Evolutionary conservation across 2,329 filamentous ascomycete genomes (phyloP).

Genomic region (Fusarium sp.): DNA sequence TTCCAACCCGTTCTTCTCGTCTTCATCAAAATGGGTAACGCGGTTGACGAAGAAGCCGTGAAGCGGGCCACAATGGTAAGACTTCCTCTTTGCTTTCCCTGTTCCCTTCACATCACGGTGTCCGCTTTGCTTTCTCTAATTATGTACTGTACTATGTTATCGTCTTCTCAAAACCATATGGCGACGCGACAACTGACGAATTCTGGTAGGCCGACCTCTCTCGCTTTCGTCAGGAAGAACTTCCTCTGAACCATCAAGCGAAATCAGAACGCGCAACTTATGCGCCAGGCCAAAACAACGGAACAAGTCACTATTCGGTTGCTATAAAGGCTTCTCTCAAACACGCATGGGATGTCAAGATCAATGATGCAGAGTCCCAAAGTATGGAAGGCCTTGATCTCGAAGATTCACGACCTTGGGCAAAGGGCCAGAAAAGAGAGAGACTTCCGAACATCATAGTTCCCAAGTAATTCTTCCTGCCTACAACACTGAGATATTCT

Average conservation of each 20-base stretch:
- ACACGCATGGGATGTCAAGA: slow-evolving; percentile 22
- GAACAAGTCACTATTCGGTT: not conserved
- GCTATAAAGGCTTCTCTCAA: not conserved
- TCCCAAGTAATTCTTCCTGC: not conserved
- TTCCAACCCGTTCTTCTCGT: not conserved
- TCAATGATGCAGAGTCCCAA: slow-evolving; percentile 36
- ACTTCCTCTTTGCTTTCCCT: not conserved
- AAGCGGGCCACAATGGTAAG: slow-evolving; percentile 34
- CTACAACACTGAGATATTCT: not conserved
- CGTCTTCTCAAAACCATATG: not conserved
- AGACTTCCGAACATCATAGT: not conserved
- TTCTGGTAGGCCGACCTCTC: slow-evolving; percentile 34
- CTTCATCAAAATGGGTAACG: slow-evolving; percentile 25
- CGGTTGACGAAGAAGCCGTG: not conserved
- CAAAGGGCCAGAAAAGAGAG: not conserved
- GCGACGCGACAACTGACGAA: not conserved
- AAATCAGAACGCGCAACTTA: slow-evolving; percentile 16
- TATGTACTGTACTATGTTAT: not conserved
- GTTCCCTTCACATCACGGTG: not conserved
- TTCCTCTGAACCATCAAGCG: slow-evolving; percentile 26
- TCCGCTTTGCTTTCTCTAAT: not conserved
- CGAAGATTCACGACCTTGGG: slow-evolving; percentile 37
- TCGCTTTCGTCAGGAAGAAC: slow-evolving; percentile 38
- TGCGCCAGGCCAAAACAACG: slow-evolving; percentile 18
- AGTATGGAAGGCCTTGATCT: slow-evolving; percentile 35